These are phyloP conservation scores for Coleophoma crateriformis DNA, from an alignment of 2,329 filamentous ascomycete species.

Conservation along the genomic window DNA sequence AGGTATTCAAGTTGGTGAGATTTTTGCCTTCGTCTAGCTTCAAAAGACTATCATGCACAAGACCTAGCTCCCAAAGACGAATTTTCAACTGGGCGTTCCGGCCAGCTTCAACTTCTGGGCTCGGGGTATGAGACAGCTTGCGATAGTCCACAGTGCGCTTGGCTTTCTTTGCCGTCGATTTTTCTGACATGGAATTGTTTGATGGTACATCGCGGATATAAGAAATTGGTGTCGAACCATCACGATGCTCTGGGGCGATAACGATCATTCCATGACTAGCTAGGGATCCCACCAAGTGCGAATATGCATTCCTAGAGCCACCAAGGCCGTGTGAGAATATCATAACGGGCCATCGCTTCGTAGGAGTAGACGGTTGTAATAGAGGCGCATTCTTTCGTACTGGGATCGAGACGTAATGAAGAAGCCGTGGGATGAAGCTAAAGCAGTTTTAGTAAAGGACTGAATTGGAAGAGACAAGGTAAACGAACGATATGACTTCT, in stretches of 20 bases:
- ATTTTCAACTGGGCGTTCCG: slow-evolving; percentile 70
- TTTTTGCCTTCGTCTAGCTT: slow-evolving; percentile 54
- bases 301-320: slow-evolving; percentile 78
- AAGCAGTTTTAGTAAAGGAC: slow-evolving; percentile 4
- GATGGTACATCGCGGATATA: slow-evolving; percentile 58
- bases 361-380: slow-evolving; percentile 39
- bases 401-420: slow-evolving; percentile 70
- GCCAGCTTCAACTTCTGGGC: slow-evolving; percentile 57
- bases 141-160: slow-evolving; percentile 34
- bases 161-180: slow-evolving; percentile 14
- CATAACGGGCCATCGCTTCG: slow-evolving; percentile 69
- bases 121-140: slow-evolving; percentile 56
- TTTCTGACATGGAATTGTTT: slow-evolving; percentile 29
- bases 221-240: slow-evolving; percentile 72
- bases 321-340: slow-evolving; percentile 84
- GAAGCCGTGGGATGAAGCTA: slow-evolving; percentile 63
- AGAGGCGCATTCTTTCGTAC: slow-evolving; percentile 66
- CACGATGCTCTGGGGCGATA: slow-evolving; percentile 75
- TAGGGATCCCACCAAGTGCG: slow-evolving; percentile 72
- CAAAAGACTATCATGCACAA: slow-evolving; percentile 63
- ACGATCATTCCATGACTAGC: slow-evolving; percentile 79
- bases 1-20: slow-evolving; percentile 47
- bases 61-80: slow-evolving; percentile 71
- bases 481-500: slow-evolving; percentile 52
- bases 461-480: not conserved